Percentiles rank a stretch among this genome's conserved stretches.
Evolutionary conservation across 2,329 filamentous ascomycete genomes (phyloP).

Genomic region (Ophiostoma himal-ulmi): DNA sequence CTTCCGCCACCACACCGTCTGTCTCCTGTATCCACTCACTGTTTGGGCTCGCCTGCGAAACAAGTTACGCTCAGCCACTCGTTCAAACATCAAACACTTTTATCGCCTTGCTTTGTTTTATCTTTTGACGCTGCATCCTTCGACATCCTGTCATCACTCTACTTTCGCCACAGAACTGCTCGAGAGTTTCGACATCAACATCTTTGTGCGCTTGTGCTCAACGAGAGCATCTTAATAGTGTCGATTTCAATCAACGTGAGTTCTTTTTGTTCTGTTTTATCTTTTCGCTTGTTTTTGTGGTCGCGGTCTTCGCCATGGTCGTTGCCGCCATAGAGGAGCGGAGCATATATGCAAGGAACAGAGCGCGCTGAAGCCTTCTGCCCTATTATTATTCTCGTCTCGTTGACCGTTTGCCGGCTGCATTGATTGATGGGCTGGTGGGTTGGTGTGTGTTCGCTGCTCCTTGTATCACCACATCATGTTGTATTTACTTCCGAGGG

Average conservation of each 20-base stretch:
- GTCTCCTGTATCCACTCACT: conserved; percentile 12
- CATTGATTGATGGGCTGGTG: background rate
- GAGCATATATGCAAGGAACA: background rate
- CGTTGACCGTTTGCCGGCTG: background rate
- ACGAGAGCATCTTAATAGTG: background rate
- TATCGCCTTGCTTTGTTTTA: background rate
- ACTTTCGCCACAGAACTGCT: background rate
- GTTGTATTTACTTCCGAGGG: background rate
- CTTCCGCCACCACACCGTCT: background rate
- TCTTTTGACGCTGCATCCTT: background rate
- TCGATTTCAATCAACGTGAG: background rate
- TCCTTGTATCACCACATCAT: conserved; percentile 6
- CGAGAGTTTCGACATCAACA: conserved; percentile 17
- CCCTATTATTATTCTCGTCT: background rate
- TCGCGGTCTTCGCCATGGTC: background rate
- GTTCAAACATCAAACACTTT: conserved; percentile 13
- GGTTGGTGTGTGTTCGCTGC: background rate
- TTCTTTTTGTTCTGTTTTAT: background rate
- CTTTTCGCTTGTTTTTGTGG: background rate
- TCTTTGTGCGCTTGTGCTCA: background rate
- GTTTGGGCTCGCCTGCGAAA: conserved; percentile 2
- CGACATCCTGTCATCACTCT: too few species aligned
- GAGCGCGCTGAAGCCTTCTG: background rate
- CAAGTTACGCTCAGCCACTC: conserved; percentile 24
- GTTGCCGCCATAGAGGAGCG: background rate